Evolutionary conservation across 169 alveolate genomes (phyloP).

Genomic region (Babesia sp.): DNA sequence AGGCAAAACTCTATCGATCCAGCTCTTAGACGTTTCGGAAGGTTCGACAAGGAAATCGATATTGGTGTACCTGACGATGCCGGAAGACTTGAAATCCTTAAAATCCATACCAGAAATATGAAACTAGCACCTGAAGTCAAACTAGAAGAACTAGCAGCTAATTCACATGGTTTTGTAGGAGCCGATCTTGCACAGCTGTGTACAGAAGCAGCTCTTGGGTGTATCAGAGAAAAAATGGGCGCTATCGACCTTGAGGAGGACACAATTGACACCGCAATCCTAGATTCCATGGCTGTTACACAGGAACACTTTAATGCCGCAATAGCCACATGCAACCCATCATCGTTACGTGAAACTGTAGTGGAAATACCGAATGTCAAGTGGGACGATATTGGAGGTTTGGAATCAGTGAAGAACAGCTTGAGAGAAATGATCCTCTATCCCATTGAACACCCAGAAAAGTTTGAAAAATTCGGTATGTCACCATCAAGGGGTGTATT

Average conservation of each 20-base stretch:
- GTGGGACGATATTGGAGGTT: slow-evolving; percentile 99
- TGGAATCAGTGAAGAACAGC: slow-evolving; percentile 93
- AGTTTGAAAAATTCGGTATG: slow-evolving; percentile 98
- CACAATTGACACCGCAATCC: slow-evolving; percentile 96
- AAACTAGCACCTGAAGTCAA: slow-evolving; percentile 97
- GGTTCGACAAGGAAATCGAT: slow-evolving; percentile 98
- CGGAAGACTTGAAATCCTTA: slow-evolving; percentile 97
- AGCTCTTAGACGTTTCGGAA: slow-evolving; percentile 98
- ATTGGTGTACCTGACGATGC: slow-evolving; percentile 99
- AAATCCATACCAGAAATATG: slow-evolving; percentile 99
- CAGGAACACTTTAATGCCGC: slow-evolving; percentile 98
- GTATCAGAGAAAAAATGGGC: slow-evolving; percentile 99
- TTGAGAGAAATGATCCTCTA: slow-evolving; percentile 97
- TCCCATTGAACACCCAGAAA: slow-evolving; percentile 96
- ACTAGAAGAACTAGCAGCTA: slow-evolving; percentile 96
- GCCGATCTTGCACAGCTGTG: slow-evolving; percentile 96
- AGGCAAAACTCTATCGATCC: slow-evolving; percentile 99
- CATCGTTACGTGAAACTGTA: slow-evolving; percentile 96
- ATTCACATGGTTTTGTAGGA: slow-evolving; percentile 99
- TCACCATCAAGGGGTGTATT: slow-evolving; percentile 98
- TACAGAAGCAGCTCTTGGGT: slow-evolving; percentile 96
- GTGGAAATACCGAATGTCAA: slow-evolving; percentile 98
- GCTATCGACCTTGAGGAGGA: slow-evolving; percentile 98
- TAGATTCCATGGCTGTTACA: slow-evolving; percentile 98
- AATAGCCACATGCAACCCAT: slow-evolving; percentile 95